Evolutionary conservation across 2,329 filamentous ascomycete genomes (phyloP), one percentile per base, ranked within the genome.

Genomic region (Alternaria rosae): DNA sequence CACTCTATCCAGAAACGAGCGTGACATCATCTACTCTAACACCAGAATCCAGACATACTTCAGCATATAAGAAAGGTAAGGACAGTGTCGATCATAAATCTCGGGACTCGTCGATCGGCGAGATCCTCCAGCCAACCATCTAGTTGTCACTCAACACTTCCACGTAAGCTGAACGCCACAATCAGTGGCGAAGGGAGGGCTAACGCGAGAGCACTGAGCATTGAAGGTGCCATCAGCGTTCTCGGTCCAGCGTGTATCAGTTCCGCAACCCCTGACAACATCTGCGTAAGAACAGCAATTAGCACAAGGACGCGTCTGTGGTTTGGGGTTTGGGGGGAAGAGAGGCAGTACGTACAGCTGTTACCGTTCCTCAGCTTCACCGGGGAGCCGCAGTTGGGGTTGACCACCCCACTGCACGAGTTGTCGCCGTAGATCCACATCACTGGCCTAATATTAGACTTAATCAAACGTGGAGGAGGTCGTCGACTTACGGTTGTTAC

Each of bases 251-350:
- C 35, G 35, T 38, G 35, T 38, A 38, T 38, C 35, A 38, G 35
- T 38, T 38, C 35, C 35, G 35, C n/a, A 38, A 17, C 35, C 35
- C 11, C 35, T 38, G 35, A 38, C 35, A 6, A 38, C 35, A 38
- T 38, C 35, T 38, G 15, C 8, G 15, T 11, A 38, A 15, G 2
- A 1, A 38, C 1, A 11, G 35, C 2, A 38, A 17, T 38, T 11
- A 38, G 35, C 35, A 38, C 8, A 17, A 1, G 8, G n/a, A 11
- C 1, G 9, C 9, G n/a, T 6, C 35, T 38, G 9, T 17, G 35
- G 17, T 38, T 2, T 38, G 35, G 9, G 2, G 4, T 0, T 17
- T 2, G 9, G 0, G 35, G 5, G 15, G 3, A 17, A 3, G 0
- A 38, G n/a, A 38, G 9, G 9, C 35, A 38, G 5, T 38, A 3